Conservation (phyloP, 306 rosid genomes). For the Rosa chinensis region DNA sequence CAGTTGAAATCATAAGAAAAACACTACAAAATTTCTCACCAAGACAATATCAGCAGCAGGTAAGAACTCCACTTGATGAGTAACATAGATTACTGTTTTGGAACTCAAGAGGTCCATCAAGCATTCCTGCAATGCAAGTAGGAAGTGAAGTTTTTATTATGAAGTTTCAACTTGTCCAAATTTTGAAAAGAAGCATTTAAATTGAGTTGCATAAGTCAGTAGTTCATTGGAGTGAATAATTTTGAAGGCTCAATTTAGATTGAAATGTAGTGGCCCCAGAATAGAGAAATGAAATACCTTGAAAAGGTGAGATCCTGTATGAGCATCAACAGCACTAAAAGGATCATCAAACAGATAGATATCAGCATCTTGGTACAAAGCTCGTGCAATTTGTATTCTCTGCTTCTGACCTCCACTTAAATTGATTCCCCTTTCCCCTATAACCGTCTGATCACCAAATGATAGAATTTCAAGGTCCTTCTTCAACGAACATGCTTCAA, state of each 20-base stretch:
- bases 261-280: constrained; percentile 13
- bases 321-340: constrained; percentile 94
- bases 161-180: neutral
- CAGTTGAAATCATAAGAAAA: constrained; percentile 3
- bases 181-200: neutral
- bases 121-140: constrained; percentile 56
- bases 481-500: constrained; percentile 71
- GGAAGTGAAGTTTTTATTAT: neutral
- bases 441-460: constrained; percentile 77
- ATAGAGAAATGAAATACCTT: constrained; percentile 42
- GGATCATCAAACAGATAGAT: constrained; percentile 87
- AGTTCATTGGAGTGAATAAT: neutral
- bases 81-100: constrained; percentile 74
- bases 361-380: constrained; percentile 78
- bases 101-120: constrained; percentile 68
- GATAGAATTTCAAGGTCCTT: constrained; percentile 74
- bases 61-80: constrained; percentile 92
- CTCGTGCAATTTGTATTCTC: constrained; percentile 83
- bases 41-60: constrained; percentile 81
- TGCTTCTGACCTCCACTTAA: constrained; percentile 93
- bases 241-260: neutral
- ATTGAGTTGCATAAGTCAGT: neutral
- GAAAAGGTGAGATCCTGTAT: constrained; percentile 87
- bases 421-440: constrained; percentile 88
- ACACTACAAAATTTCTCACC: constrained; percentile 39